Evolutionary conservation across 208 protist species (phyloP), one percentile per base, ranked within the genome.

Genomic region (Leishmania guyanensis): DNA sequence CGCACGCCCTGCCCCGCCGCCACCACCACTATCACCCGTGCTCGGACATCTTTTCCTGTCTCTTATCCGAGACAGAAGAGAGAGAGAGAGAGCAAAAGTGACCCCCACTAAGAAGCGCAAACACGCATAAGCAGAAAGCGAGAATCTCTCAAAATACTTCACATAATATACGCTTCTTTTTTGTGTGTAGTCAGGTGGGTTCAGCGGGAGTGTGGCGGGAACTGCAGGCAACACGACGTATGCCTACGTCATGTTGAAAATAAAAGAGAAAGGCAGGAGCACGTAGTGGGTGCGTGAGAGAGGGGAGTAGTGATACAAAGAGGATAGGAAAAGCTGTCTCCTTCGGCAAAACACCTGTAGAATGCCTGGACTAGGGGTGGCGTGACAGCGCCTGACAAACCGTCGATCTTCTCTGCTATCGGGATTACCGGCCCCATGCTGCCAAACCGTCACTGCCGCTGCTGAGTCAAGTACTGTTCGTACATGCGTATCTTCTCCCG

Each of bases 401-500:
- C 22, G 26, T 20, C 16, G 22, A 73, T 54, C 46, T 54, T 73
- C 69, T 26, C 39, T 51, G 36, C 20, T 22, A 5, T 48, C 69
- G 43, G 46, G 20, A 20, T 54, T 83, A 56, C 68, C 33, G 26
- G 36, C 14, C 62, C 51, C 17, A 48, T 62, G 50, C 71, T 36
- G 33, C 33, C 26, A 72, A 60, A 43, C 29, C 58, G 26, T 72
- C 53, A 60, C 58, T 78, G 69, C 22, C 56, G 39, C 39, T 82
- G 84, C 64, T 88, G 72, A 1, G 73, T 64, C 51, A 89, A 80
- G 75, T 96, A 96, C 60, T 95, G 81, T 77, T 97, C 94, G 76
- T 98, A 98, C n/a, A 95, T 74, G 26, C 76, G 78, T 72, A 98
- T 96, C 80, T 98, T 98, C 58, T 95, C 89, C 10, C 75, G 86